phyloP scores from a whole-genome alignment of 1,139 yeast genomes.

The Meyerozyma sp. region DNA sequence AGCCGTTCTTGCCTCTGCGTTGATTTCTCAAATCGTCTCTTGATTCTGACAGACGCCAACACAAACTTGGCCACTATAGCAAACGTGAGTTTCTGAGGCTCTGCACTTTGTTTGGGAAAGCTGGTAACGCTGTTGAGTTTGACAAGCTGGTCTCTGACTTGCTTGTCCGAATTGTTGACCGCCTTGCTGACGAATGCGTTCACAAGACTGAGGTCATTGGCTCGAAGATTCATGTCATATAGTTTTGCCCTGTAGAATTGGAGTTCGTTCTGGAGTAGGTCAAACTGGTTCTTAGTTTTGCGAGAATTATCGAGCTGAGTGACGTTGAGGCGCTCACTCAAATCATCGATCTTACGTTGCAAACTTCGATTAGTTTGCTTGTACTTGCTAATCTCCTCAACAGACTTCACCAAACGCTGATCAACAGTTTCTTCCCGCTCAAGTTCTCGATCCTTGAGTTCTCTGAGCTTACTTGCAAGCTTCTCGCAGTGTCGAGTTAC shows the following conservation, averaged over 20 bases:
- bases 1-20: slow-evolving; percentile 20
- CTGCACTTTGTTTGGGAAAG: neutral
- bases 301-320: slow-evolving; percentile 3
- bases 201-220: slow-evolving; percentile 49
- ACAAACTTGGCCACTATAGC: slow-evolving; percentile 48
- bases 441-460: slow-evolving; percentile 10
- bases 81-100: slow-evolving; percentile 16
- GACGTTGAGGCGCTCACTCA: slow-evolving; percentile 11
- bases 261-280: slow-evolving; percentile 21
- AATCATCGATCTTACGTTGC: slow-evolving; percentile 15
- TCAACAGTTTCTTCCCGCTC: neutral
- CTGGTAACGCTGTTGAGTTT: slow-evolving; percentile 11
- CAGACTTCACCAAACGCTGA: slow-evolving; percentile 5
- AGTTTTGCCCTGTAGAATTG: slow-evolving; percentile 34
- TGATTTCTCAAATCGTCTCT: slow-evolving; percentile 29
- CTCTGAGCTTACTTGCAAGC: slow-evolving; percentile 25
- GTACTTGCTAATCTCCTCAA: slow-evolving; percentile 10
- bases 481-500: slow-evolving; percentile 26
- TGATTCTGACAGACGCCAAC: slow-evolving; percentile 50
- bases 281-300: neutral
- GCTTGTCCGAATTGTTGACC: slow-evolving; percentile 38
- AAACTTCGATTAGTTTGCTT: slow-evolving; percentile 12
- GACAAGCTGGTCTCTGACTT: slow-evolving; percentile 35
- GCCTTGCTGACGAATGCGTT: slow-evolving; percentile 44
- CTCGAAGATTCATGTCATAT: slow-evolving; percentile 30